Evolutionary conservation across 345 rosid genomes (phyloP).

Genomic region (Brassica nigra): DNA sequence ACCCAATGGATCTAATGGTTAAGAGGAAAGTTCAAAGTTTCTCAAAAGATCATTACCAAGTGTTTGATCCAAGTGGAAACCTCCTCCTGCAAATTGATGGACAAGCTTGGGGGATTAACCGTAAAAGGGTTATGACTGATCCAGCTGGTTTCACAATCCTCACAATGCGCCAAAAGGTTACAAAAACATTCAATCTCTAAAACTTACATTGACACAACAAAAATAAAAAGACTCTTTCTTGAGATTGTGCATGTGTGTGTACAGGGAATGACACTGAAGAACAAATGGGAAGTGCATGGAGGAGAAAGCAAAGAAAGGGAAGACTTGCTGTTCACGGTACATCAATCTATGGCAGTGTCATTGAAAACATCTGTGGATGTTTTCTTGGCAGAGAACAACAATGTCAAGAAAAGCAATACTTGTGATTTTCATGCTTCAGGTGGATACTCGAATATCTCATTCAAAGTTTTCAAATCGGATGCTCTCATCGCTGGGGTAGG

Average conservation of each 20-base stretch:
- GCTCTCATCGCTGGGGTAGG: slow-evolving; percentile 70
- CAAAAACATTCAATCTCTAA: not conserved
- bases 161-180: slow-evolving; percentile 66
- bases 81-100: slow-evolving; percentile 66
- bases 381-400: slow-evolving; percentile 45
- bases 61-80: slow-evolving; percentile 59
- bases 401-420: slow-evolving; percentile 27
- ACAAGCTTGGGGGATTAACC: slow-evolving; percentile 55
- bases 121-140: slow-evolving; percentile 58
- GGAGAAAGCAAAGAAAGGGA: slow-evolving; percentile 51
- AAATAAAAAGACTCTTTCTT: not conserved
- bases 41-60: slow-evolving; percentile 49
- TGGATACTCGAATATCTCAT: slow-evolving; percentile 55
- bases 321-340: slow-evolving; percentile 48
- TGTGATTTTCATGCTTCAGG: slow-evolving; percentile 59
- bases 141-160: slow-evolving; percentile 69
- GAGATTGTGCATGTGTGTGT: not conserved
- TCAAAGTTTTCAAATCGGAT: slow-evolving; percentile 55
- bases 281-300: slow-evolving; percentile 58
- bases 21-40: slow-evolving; percentile 57
- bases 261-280: slow-evolving; percentile 47
- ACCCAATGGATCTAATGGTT: slow-evolving; percentile 56
- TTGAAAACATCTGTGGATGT: slow-evolving; percentile 60
- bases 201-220: not conserved
- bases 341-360: slow-evolving; percentile 54